These are phyloP conservation scores for Penicillium longicatenatum DNA, from an alignment of 495 filamentous ascomycete genomes.

Conservation along the genomic window DNA sequence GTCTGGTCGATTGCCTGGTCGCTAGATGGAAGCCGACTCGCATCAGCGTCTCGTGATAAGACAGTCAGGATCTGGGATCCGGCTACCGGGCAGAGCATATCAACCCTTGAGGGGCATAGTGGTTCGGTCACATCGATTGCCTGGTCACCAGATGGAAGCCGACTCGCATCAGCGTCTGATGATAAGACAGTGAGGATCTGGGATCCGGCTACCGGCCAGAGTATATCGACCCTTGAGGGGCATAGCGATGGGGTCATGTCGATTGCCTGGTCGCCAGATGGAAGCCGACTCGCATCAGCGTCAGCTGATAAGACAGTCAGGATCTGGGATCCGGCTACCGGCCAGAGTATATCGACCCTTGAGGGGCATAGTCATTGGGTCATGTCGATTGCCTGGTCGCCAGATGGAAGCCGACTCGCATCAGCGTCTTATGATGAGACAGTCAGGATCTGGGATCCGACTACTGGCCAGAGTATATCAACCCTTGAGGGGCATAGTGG, in stretches of 20 bases:
- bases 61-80: conserved; percentile 10
- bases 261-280: conserved; percentile 5
- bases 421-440: conserved; percentile 11
- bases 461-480: conserved; percentile 3
- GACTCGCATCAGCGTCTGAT: conserved; percentile 9
- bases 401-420: conserved; percentile 18
- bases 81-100: conserved; percentile 3
- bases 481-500: conserved; percentile 7
- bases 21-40: conserved; percentile 6
- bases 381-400: conserved; percentile 3
- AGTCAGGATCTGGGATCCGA: conserved; percentile 15
- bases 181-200: conserved; percentile 16
- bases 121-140: neutral
- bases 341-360: neutral
- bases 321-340: neutral
- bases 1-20: conserved; percentile 2
- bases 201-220: conserved; percentile 9
- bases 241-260: conserved; percentile 4
- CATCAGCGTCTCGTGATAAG: conserved; percentile 1
- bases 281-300: neutral
- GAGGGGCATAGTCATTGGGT: neutral
- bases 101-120: conserved; percentile 4
- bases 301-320: neutral
- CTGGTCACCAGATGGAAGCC: conserved; percentile 11
- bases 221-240: conserved; percentile 4